Base-by-base conservation (phyloP, 139 green algal species). In the Tetradesmus lagerheimii region DNA sequence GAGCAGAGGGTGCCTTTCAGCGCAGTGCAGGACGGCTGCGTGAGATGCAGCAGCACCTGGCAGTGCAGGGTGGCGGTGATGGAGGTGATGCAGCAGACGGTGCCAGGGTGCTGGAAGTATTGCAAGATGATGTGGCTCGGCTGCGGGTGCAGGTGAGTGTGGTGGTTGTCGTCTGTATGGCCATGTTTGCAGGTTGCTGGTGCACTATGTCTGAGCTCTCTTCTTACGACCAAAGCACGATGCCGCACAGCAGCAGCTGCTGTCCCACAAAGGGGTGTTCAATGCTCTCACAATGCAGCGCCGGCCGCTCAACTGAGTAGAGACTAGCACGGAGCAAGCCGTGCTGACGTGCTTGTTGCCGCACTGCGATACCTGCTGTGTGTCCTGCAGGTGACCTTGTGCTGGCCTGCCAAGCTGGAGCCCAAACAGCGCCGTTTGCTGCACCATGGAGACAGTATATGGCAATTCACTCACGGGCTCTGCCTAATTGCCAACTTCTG, bases 401-500 rank as follows among this genome's bases (percentile, higher is more conserved):
- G 39, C 25, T 92, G 90, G 75, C 92, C 93, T n/a, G 91, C 91
- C 67, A 92, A 94, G 77, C 85, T 95, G 41, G 93, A 95, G 88
- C 86, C 89, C 76, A 89, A 91, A 14, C 92, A 95, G 90, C 91
- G 91, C 75, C 91, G 92, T 0, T 79, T 92, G 77, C n/a, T n/a
- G n/a, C n/a, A n/a, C n/a, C n/a, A n/a, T n/a, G n/a, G n/a, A n/a
- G n/a, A n/a, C n/a, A n/a, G n/a, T n/a, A n/a, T n/a, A n/a, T n/a
- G n/a, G n/a, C n/a, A n/a, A n/a, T n/a, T n/a, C n/a, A n/a, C n/a
- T n/a, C n/a, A n/a, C n/a, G n/a, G n/a, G n/a, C n/a, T n/a, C n/a
- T n/a, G n/a, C n/a, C n/a, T n/a, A n/a, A n/a, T n/a, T 62, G 37
- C 16, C 35, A 38, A 23, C 23, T 53, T 83, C 45, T 57, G 45